These are phyloP conservation scores for Beauveria caledonica DNA, from an alignment of 2,329 filamentous ascomycete genomes.

Conservation along the genomic window DNA sequence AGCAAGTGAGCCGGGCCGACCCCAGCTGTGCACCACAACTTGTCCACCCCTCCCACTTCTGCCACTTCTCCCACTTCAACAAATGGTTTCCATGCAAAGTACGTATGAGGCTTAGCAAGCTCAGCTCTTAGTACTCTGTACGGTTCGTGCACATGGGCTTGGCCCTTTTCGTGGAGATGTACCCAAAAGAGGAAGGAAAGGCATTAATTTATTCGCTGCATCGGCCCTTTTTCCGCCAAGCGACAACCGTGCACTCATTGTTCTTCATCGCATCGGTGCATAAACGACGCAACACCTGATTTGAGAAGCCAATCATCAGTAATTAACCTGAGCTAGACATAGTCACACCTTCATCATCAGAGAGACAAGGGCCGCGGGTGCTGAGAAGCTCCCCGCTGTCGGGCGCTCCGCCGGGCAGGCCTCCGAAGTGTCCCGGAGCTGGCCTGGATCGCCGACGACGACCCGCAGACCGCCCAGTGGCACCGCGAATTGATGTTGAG, in stretches of 20 bases:
- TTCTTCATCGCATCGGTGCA: neutral
- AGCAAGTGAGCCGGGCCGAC: neutral
- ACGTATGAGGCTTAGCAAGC: neutral
- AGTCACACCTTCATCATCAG: constrained; percentile 2
- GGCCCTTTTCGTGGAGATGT: neutral
- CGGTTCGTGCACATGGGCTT: neutral
- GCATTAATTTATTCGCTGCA: neutral
- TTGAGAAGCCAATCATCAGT: neutral
- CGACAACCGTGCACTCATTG: constrained; percentile 1
- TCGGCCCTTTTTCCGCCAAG: constrained; percentile 10
- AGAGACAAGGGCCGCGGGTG: constrained; percentile 4
- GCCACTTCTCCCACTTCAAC: too few species aligned
- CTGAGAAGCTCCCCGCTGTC: constrained; percentile 7
- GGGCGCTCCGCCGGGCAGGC: constrained; percentile 12
- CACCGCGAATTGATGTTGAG: constrained; percentile 9
- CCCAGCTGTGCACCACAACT: neutral
- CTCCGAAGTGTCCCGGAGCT: constrained; percentile 11
- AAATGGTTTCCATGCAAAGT: neutral
- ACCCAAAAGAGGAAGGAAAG: neutral
- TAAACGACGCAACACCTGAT: neutral
- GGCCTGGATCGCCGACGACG: constrained; percentile 12
- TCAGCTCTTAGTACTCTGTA: neutral
- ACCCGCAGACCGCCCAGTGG: constrained; percentile 7
- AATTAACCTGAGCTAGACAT: neutral
- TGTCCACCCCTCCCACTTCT: neutral